Conservation (phyloP, 805 yeast genomes). For the Schizosaccharomyces octosporus region DNA sequence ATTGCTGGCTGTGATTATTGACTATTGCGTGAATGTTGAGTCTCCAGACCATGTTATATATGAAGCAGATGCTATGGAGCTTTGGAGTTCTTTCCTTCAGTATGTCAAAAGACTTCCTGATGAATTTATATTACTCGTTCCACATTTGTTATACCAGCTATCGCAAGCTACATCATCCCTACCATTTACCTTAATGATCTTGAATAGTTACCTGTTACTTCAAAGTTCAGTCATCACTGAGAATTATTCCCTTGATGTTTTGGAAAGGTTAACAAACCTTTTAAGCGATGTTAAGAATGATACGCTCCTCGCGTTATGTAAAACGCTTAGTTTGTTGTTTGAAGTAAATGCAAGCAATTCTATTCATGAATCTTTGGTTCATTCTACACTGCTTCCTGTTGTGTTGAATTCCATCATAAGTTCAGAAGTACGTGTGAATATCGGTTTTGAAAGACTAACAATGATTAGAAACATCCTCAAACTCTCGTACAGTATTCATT, state of each 20-base stretch:
- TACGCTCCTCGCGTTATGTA: background rate
- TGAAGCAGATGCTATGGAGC: constrained; percentile 66
- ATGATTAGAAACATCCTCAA: background rate
- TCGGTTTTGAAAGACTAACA: background rate
- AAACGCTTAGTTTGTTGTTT: background rate
- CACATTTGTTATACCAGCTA: constrained; percentile 32
- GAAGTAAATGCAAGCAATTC: background rate
- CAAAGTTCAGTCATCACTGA: constrained; percentile 8
- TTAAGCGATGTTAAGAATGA: background rate
- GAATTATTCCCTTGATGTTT: background rate
- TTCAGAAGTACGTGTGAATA: too few relatives aligned
- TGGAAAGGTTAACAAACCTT: background rate
- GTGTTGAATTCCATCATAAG: background rate
- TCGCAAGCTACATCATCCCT: constrained; percentile 30
- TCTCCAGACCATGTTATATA: constrained; percentile 32
- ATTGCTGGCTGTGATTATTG: constrained; percentile 35
- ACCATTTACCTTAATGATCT: constrained; percentile 12
- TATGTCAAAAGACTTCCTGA: constrained; percentile 23
- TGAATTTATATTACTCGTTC: constrained; percentile 23
- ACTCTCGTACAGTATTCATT: background rate
- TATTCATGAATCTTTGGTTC: background rate
- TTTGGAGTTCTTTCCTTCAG: constrained; percentile 51
- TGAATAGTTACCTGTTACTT: constrained; percentile 15
- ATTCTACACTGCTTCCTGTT: background rate
- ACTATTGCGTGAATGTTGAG: constrained; percentile 33